phyloP scores from a whole-genome alignment of 2,329 filamentous ascomycete species.

The Clonostachys chloroleuca region DNA sequence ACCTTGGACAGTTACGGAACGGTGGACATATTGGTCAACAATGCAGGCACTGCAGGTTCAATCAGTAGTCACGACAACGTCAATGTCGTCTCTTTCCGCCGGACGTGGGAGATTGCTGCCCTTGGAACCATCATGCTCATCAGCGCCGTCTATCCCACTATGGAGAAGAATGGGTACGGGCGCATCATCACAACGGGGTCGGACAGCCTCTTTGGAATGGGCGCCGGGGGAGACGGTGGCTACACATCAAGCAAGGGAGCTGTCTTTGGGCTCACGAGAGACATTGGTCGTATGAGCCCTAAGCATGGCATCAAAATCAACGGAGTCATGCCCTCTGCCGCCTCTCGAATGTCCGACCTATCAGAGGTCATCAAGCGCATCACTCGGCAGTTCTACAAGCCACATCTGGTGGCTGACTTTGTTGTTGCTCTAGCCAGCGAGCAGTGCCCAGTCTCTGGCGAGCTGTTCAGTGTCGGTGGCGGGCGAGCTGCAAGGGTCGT shows the following conservation, averaged over 20 bases:
- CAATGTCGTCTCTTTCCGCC: constrained; percentile 25
- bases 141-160: constrained; percentile 9
- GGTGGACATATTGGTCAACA: constrained; percentile 81
- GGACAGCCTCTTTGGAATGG: constrained; percentile 9
- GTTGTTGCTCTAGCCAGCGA: constrained; percentile 8
- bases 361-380: constrained; percentile 8
- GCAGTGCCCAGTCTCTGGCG: constrained; percentile 10
- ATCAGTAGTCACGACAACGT: constrained; percentile 27
- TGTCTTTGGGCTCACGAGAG: constrained; percentile 49
- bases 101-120: constrained; percentile 6
- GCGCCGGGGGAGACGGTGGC: constrained; percentile 26
- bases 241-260: constrained; percentile 51
- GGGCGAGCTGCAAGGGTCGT: constrained; percentile 8
- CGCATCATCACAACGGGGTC: constrained; percentile 42
- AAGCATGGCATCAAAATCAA: constrained; percentile 41
- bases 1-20: constrained; percentile 15
- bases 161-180: constrained; percentile 28
- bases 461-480: constrained; percentile 6
- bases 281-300: constrained; percentile 47
- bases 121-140: constrained; percentile 26
- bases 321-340: constrained; percentile 35
- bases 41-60: constrained; percentile 52
- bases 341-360: constrained; percentile 11
- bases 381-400: constrained; percentile 8
- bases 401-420: constrained; percentile 5